Conservation (phyloP, 768 basidiomycete species). For the Psilocybe cubensis region DNA sequence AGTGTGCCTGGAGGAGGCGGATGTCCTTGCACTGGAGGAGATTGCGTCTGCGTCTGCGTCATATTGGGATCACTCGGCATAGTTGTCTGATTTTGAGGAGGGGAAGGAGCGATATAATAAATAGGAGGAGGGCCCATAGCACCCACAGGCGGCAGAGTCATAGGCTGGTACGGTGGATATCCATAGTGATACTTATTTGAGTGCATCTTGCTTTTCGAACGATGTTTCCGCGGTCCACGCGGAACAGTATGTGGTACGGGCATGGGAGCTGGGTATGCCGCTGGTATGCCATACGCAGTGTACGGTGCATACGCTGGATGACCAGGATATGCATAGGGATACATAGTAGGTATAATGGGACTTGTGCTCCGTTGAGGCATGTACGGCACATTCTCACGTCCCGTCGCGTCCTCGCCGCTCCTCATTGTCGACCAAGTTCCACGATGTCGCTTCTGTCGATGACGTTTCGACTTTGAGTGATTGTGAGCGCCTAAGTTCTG, state of each 20-base stretch:
- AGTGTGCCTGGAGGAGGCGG: background rate
- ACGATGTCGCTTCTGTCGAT: conserved; percentile 19
- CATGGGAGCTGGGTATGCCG: conserved; percentile 13
- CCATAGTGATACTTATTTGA: conserved; percentile 13
- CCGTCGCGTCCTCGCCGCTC: conserved; percentile 3
- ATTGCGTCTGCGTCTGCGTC: background rate
- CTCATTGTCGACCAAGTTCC: conserved; percentile 19
- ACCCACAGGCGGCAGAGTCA: conserved; percentile 23
- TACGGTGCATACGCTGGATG: conserved; percentile 24
- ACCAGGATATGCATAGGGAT: conserved; percentile 25
- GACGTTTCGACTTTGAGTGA: conserved; percentile 17
- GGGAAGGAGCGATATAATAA: conserved; percentile 25
- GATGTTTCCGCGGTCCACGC: conserved; percentile 21
- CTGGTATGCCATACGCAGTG: conserved; percentile 15
- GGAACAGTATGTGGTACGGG: conserved; percentile 15
- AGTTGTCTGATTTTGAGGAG: conserved; percentile 25
- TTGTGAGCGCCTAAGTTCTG: conserved; percentile 16
- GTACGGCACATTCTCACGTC: conserved; percentile 7
- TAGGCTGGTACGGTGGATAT: conserved; percentile 26
- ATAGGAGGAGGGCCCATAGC: conserved; percentile 13
- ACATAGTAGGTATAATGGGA: conserved; percentile 22
- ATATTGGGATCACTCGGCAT: conserved; percentile 6
- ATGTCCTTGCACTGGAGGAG: conserved; percentile 5
- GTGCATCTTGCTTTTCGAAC: conserved; percentile 12
- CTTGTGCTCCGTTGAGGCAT: conserved; percentile 18